A percentile compares a stretch with the other conserved stretches of the same genome.
phyloP scores from a whole-genome alignment of 441 rosid genomes.

The Francoa sonchifolia region DNA sequence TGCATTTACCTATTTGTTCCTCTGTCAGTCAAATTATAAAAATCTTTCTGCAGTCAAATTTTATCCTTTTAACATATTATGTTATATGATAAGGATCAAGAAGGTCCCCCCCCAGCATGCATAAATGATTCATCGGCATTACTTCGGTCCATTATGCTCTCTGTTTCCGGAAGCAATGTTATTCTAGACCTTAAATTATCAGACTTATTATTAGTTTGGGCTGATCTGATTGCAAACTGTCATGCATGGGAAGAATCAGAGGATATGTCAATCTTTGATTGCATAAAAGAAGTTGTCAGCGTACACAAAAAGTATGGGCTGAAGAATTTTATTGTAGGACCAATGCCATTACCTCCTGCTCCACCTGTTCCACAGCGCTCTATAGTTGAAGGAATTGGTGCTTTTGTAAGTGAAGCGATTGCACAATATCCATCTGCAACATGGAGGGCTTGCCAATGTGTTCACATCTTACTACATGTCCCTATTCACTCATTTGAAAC shows the following conservation, averaged over 20 bases:
- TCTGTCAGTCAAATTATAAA: too few species aligned
- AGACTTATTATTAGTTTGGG: conserved; percentile 58
- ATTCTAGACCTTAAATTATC: conserved; percentile 40
- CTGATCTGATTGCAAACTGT: conserved; percentile 69
- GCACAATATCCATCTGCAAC: conserved; percentile 68
- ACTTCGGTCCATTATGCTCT: conserved; percentile 43
- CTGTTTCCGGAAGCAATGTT: conserved; percentile 32
- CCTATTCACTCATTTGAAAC: conserved; percentile 46
- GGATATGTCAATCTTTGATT: conserved; percentile 64
- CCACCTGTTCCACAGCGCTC: conserved; percentile 56
- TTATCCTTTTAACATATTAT: not conserved
- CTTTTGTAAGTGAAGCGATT: conserved; percentile 61
- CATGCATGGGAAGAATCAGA: conserved; percentile 89
- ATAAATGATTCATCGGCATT: conserved; percentile 57
- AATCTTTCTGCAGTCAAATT: too few species aligned
- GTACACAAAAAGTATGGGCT: conserved; percentile 41
- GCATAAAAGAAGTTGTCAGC: conserved; percentile 65
- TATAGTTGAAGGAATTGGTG: conserved; percentile 58
- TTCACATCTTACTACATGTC: conserved; percentile 54
- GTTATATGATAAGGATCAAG: conserved; percentile 26
- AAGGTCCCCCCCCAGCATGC: conserved; percentile 35
- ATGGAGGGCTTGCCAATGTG: conserved; percentile 68
- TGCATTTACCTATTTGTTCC: too few species aligned
- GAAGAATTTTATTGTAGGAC: conserved; percentile 33
- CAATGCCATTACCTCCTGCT: conserved; percentile 55